These are phyloP conservation scores for Thelonectria rubi DNA, from an alignment of 2,329 filamentous ascomycete species.

Conservation along the genomic window DNA sequence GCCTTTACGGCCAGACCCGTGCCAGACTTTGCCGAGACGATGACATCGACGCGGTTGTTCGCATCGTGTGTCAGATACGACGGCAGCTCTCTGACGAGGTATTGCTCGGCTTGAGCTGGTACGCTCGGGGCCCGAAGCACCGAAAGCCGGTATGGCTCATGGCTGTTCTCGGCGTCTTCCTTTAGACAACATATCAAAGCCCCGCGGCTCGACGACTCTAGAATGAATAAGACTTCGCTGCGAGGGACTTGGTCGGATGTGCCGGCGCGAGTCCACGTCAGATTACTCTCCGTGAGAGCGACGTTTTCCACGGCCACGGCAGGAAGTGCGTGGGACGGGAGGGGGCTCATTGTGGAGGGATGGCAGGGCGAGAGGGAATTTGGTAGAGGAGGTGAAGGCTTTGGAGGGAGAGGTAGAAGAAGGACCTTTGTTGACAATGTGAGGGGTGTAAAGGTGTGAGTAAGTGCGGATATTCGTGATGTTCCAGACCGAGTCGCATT, in stretches of 20 bases:
- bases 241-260: conserved; percentile 27
- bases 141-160: conserved; percentile 42
- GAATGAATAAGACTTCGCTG: conserved; percentile 44
- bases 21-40: conserved; percentile 75
- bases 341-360: conserved; percentile 26
- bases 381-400: neutral
- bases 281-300: conserved; percentile 33
- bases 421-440: neutral
- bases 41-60: conserved; percentile 61
- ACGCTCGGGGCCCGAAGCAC: conserved; percentile 43
- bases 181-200: conserved; percentile 51
- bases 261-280: conserved; percentile 43
- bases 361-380: neutral
- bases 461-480: no score
- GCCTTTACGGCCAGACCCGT: conserved; percentile 64
- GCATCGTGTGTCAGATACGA: conserved; percentile 44
- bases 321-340: neutral
- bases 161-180: conserved; percentile 44
- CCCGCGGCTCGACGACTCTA: conserved; percentile 22
- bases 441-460: no score
- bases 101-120: conserved; percentile 50
- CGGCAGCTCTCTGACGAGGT: conserved; percentile 52
- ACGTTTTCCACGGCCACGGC: conserved; percentile 30
- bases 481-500: no score
- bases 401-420: neutral